Evolutionary conservation across 73 alveolate species (phyloP), one percentile per base, ranked within the genome.

Genomic region (Stentor roeselii): DNA sequence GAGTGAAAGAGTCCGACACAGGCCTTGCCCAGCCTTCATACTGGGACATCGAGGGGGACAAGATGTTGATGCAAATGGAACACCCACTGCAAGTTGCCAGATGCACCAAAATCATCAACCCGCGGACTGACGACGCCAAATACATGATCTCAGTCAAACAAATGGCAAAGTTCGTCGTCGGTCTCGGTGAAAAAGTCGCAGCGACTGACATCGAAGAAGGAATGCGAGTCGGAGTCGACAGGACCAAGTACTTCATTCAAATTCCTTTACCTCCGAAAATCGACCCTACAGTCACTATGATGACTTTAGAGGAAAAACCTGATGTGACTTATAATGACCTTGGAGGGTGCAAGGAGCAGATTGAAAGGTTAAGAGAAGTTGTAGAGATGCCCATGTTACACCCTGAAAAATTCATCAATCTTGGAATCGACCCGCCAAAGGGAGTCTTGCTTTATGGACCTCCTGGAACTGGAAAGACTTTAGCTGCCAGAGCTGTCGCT

Each of bases 121-220:
- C 96, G 32, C 97, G 96, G 60, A 92, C 98, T 3, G 99, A 91
- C 76, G 88, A 93, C 61, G 95, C 97, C 15, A 97, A 95, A 88
- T 96, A 98, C 88, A 94, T 98, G 90, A 90, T 96, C 83, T 96
- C 95, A 83, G 91, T 98, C 75, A 96, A 96, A 82, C 99, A 98
- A 84, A 90, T 92, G 86, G 99, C 99, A 6, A 98, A 98, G 90
- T 98, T 90, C 92, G 99, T 98, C 14, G 99, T 96, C 3, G 99
- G 99, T 30, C 88, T 98, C 60, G 99, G 97, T 38, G 99, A 98
- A 78, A 97, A 98, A 90, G 95, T 96, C 78, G 97, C 99, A 31
- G 99, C 99, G 42, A 98, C 99, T 1, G 99, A 98, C 90, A 92
- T 98, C 39, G 99, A 98, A 88, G 99, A 98, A 88, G 98, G 99